Percentiles rank a stretch among this genome's conserved stretches.
phyloP scores from a whole-genome alignment of 306 rosid species.

The Delonix regia region DNA sequence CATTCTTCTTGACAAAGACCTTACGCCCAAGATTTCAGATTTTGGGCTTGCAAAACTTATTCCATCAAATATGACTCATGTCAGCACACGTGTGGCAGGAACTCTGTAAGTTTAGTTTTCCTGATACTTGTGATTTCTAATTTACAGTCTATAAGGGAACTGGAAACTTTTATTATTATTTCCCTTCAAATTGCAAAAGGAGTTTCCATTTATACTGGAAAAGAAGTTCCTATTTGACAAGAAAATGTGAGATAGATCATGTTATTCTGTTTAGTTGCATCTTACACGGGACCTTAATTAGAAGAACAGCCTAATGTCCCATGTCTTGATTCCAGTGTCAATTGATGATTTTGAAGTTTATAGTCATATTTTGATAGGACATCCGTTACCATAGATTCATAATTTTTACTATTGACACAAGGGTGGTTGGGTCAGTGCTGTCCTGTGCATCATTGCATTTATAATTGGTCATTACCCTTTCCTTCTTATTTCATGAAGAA shows the following conservation, averaged over 20 bases:
- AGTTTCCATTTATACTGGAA: background rate
- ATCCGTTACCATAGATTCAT: background rate
- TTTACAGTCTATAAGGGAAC: constrained; percentile 11
- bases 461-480: background rate
- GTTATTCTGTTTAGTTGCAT: background rate
- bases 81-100: constrained; percentile 98
- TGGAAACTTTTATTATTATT: constrained; percentile 14
- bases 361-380: background rate
- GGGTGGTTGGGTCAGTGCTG: constrained; percentile 22
- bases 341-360: background rate
- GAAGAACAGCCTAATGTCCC: background rate
- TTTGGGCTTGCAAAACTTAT: constrained; percentile 95
- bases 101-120: constrained; percentile 63
- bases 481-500: background rate
- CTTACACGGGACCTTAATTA: background rate
- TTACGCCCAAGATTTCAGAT: constrained; percentile 84
- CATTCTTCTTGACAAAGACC: constrained; percentile 79
- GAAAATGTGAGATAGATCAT: background rate
- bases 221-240: constrained; percentile 11
- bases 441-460: constrained; percentile 15
- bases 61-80: constrained; percentile 81
- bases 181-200: constrained; percentile 4
- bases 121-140: background rate
- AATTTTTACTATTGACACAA: background rate
- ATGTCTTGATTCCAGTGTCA: background rate